Conservation (phyloP, 148 eudicot genomes). For the Chenopodium suecicum region DNA sequence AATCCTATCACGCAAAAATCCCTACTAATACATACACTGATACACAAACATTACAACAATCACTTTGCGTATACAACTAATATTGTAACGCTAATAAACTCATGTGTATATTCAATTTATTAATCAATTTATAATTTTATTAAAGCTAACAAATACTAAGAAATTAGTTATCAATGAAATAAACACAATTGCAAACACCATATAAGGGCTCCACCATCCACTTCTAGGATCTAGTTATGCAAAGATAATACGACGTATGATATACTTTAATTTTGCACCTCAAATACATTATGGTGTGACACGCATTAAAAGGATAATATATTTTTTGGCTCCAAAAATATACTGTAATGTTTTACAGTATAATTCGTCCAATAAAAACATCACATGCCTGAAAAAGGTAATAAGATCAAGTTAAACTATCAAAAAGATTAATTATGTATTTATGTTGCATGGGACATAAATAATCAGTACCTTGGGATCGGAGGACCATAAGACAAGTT, state of each 20-base stretch:
- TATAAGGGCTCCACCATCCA: neutral
- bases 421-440: conserved; percentile 1
- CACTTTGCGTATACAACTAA: no score
- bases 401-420: conserved; percentile 3
- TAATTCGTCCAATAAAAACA: conserved; percentile 5
- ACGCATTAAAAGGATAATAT: neutral
- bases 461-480: neutral
- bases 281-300: neutral
- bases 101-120: no score
- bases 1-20: neutral
- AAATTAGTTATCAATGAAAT: no score
- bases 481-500: conserved; percentile 17
- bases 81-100: no score
- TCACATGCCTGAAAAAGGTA: neutral
- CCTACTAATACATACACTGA: neutral
- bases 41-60: neutral
- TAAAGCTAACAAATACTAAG: neutral
- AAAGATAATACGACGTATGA: neutral
- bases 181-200: neutral
- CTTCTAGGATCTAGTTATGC: neutral
- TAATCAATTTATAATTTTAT: no score
- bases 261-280: neutral
- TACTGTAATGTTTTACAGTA: neutral
- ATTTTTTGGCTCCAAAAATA: no score
- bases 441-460: neutral